phyloP scores from a whole-genome alignment of 1,139 yeast species.

The Suhomyces chickasaworum region DNA sequence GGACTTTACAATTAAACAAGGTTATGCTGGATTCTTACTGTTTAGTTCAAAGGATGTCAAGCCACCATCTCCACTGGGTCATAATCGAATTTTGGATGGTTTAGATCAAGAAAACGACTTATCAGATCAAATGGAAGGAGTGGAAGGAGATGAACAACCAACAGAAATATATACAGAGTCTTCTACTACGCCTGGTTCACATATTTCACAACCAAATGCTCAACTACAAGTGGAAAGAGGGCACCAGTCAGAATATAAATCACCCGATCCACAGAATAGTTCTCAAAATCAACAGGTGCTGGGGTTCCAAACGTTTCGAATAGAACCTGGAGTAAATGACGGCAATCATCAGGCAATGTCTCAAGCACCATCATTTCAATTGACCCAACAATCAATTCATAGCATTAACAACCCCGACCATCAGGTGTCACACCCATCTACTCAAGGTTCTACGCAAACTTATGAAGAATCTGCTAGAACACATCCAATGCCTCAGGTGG shows the following conservation, averaged over 20 bases:
- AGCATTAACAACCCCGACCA: neutral
- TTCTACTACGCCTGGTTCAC: neutral
- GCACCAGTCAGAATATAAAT: neutral
- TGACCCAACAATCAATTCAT: neutral
- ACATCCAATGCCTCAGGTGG: neutral
- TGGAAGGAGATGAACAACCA: neutral
- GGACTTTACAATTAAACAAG: conserved; percentile 33
- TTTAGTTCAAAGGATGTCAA: conserved; percentile 25
- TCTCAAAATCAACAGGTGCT: neutral
- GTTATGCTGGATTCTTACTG: conserved; percentile 36
- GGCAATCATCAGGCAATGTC: neutral
- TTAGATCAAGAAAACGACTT: conserved; percentile 10
- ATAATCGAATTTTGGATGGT: conserved; percentile 16
- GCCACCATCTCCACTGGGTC: conserved; percentile 9
- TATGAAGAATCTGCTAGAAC: neutral
- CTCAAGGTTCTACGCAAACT: neutral
- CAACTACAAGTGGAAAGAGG: neutral
- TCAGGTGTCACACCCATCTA: neutral
- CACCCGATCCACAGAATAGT: neutral
- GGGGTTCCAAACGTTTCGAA: conserved; percentile 9
- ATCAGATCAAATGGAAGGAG: neutral
- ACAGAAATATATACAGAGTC: neutral
- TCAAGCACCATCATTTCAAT: neutral
- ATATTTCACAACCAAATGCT: neutral
- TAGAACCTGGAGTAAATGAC: neutral